phyloP scores from a whole-genome alignment of 2,329 filamentous ascomycete genomes.

The Epichloe gansuensis region DNA sequence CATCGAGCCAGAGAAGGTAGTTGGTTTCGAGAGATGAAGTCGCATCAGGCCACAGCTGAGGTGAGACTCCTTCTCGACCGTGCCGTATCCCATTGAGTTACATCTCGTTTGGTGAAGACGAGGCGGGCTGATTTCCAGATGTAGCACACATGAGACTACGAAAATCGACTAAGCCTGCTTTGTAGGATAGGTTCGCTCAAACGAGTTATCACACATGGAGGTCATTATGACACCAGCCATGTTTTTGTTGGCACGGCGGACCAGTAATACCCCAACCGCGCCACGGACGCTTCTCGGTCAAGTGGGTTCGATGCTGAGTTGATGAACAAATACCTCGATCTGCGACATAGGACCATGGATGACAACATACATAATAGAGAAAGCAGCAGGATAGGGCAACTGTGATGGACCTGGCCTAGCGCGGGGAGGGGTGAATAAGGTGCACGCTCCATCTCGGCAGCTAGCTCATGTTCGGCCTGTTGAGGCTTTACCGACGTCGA shows the following conservation, averaged over 20 bases:
- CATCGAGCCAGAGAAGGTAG: neutral
- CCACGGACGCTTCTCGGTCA: neutral
- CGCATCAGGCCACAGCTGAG: neutral
- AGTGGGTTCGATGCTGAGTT: neutral
- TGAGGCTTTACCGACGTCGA: slow-evolving; percentile 6
- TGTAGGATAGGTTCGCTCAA: too few species aligned
- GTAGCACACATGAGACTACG: neutral
- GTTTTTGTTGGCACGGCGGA: too few species aligned
- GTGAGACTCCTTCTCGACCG: neutral
- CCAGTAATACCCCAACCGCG: too few species aligned
- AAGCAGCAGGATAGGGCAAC: neutral
- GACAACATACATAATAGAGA: too few species aligned
- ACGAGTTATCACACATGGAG: too few species aligned
- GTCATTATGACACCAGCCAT: too few species aligned
- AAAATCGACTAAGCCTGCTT: neutral
- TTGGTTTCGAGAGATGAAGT: neutral
- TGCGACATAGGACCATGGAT: too few species aligned
- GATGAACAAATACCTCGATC: too few species aligned
- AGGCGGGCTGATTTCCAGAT: neutral
- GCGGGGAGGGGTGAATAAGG: neutral
- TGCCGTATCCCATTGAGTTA: neutral
- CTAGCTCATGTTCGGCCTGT: slow-evolving; percentile 1
- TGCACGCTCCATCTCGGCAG: neutral
- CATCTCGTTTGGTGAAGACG: neutral
- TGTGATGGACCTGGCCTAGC: neutral